A percentile compares a stretch with the other conserved stretches of the same genome.
Evolutionary conservation across 768 basidiomycete species (phyloP).

Genomic region (Panus rudis): DNA sequence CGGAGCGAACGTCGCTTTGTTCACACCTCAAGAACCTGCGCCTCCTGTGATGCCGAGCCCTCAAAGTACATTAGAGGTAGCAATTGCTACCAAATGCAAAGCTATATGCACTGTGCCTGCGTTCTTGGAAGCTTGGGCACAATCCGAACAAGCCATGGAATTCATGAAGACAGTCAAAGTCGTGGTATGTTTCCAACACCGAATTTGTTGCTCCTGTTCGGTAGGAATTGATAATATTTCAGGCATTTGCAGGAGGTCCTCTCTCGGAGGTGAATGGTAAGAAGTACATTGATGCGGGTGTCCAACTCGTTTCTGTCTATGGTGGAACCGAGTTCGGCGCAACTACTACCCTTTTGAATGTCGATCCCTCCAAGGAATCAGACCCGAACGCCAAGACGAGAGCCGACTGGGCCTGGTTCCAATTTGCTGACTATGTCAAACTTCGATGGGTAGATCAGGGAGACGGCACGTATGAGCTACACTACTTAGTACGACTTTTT

Average conservation of each 20-base stretch:
- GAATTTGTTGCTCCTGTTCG: background rate
- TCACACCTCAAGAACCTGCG: conserved; percentile 6
- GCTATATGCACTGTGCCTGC: conserved; percentile 7
- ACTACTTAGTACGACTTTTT: conserved; percentile 8
- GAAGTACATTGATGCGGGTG: conserved; percentile 8
- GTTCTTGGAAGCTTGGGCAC: conserved; percentile 11
- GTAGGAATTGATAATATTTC: background rate
- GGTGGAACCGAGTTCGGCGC: conserved; percentile 11
- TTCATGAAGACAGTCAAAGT: conserved; percentile 1
- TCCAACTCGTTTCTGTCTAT: conserved; percentile 6
- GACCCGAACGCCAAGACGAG: conserved; percentile 3
- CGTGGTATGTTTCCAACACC: background rate
- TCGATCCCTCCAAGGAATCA: background rate
- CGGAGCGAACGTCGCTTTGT: conserved; percentile 4
- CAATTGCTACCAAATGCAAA: conserved; percentile 2
- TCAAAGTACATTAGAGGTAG: conserved; percentile 10
- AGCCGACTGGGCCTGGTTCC: conserved; percentile 8
- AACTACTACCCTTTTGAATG: background rate
- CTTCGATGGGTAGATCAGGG: conserved; percentile 6
- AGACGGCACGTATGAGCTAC: conserved; percentile 9
- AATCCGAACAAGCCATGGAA: conserved; percentile 1
- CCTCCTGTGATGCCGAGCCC: conserved; percentile 11
- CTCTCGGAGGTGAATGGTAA: conserved; percentile 6
- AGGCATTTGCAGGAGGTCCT: conserved; percentile 12
- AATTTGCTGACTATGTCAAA: background rate